Evolutionary conservation across 2,329 filamentous ascomycete species (phyloP).

Genomic region (Acrocalymma vagum): DNA sequence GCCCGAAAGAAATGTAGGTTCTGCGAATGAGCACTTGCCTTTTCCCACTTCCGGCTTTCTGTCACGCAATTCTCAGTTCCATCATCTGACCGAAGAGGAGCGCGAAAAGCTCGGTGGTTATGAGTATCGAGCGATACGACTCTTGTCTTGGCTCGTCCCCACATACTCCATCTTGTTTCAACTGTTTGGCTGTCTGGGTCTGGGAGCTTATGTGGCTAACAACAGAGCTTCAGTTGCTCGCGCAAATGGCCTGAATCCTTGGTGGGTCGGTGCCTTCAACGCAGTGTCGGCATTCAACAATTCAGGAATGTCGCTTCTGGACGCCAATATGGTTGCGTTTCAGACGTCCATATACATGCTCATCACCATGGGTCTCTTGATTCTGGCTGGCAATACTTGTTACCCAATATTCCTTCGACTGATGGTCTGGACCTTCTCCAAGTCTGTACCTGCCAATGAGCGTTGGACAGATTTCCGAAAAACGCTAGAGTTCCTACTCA

Average conservation of each 20-base stretch:
- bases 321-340: slow-evolving; percentile 66
- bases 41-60: slow-evolving; percentile 36
- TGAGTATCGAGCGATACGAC: slow-evolving; percentile 58
- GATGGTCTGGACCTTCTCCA: slow-evolving; percentile 64
- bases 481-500: slow-evolving; percentile 64
- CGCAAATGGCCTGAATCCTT: slow-evolving; percentile 51
- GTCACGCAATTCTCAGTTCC: slow-evolving; percentile 58
- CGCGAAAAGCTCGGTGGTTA: slow-evolving; percentile 58
- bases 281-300: slow-evolving; percentile 69
- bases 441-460: slow-evolving; percentile 50
- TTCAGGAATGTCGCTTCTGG: slow-evolving; percentile 62
- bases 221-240: slow-evolving; percentile 54
- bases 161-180: slow-evolving; percentile 16
- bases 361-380: slow-evolving; percentile 58
- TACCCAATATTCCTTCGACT: slow-evolving; percentile 68
- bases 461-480: slow-evolving; percentile 49
- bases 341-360: slow-evolving; percentile 55
- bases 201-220: slow-evolving; percentile 50
- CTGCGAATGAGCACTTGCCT: slow-evolving; percentile 15
- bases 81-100: slow-evolving; percentile 53
- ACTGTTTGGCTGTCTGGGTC: slow-evolving; percentile 18
- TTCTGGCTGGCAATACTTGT: slow-evolving; percentile 61
- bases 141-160: slow-evolving; percentile 57
- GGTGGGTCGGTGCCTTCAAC: slow-evolving; percentile 68
- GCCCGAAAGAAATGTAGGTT: slow-evolving; percentile 9